A percentile compares a stretch with the other conserved stretches of the same genome.
Conservation (phyloP, 345 rosid species). For the Corchorus capsularis region DNA sequence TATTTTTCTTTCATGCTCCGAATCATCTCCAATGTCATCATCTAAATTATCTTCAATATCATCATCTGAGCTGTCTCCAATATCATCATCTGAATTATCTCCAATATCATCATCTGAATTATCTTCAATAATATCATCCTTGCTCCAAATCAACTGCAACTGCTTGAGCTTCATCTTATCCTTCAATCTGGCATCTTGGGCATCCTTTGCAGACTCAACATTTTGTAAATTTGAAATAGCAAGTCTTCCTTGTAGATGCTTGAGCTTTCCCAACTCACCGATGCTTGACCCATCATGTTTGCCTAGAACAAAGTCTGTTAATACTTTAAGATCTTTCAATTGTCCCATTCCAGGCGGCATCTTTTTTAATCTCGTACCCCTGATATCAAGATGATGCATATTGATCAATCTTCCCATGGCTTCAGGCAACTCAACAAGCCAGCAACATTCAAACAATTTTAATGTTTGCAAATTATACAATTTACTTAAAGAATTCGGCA, state of each 20-base stretch:
- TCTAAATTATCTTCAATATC: too few relatives aligned
- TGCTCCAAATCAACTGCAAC: too few relatives aligned
- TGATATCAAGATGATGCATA: background rate
- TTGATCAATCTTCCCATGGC: background rate
- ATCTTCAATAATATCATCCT: too few relatives aligned
- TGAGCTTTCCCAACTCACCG: slow-evolving; percentile 33
- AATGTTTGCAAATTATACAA: background rate
- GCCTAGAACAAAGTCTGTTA: slow-evolving; percentile 28
- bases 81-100: too few relatives aligned
- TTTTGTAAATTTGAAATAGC: slow-evolving; percentile 29
- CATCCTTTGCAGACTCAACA: too few relatives aligned
- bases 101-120: too few relatives aligned
- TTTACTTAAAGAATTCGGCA: background rate
- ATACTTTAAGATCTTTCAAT: slow-evolving; percentile 18
- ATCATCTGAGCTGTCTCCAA: too few relatives aligned
- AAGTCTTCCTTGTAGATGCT: slow-evolving; percentile 20
- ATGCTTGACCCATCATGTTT: slow-evolving; percentile 30
- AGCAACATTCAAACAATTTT: background rate
- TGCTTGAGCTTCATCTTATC: too few relatives aligned
- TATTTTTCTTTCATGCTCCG: too few relatives aligned
- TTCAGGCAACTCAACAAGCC: background rate
- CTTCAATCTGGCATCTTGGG: too few relatives aligned
- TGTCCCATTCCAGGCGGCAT: slow-evolving; percentile 37
- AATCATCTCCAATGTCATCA: too few relatives aligned
- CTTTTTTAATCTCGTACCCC: slow-evolving; percentile 27